phyloP scores from a whole-genome alignment of 2,329 filamentous ascomycete genomes.

The Biscogniauxia mediterranea region DNA sequence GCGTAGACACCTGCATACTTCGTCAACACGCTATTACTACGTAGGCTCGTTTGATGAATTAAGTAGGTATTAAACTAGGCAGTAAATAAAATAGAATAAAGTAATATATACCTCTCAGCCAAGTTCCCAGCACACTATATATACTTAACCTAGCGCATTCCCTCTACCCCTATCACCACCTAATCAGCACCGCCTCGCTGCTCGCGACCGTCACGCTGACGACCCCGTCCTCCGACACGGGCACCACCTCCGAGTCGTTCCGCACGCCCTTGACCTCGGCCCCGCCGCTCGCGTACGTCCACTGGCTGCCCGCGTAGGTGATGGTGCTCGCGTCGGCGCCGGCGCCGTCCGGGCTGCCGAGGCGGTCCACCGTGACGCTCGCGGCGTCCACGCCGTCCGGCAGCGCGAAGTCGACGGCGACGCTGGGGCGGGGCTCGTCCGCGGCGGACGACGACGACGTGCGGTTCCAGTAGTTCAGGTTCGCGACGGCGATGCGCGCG shows the following conservation, averaged over 20 bases:
- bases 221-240: conserved; percentile 24
- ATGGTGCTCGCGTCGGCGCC: conserved; percentile 33
- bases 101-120: too few relatives aligned
- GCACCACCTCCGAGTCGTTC: conserved; percentile 29
- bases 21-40: too few relatives aligned
- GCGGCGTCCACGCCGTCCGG: conserved; percentile 1
- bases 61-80: too few relatives aligned
- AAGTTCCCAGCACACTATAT: too few relatives aligned
- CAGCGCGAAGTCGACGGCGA: conserved; percentile 21
- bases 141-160: too few relatives aligned
- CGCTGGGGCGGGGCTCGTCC: conserved; percentile 17
- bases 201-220: conserved; percentile 25
- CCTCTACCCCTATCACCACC: too few relatives aligned
- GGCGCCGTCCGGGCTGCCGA: conserved; percentile 35
- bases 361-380: conserved; percentile 28
- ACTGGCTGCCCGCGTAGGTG: conserved; percentile 39
- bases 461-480: conserved; percentile 38
- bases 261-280: conserved; percentile 34
- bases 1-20: too few relatives aligned
- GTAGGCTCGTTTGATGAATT: too few relatives aligned
- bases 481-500: conserved; percentile 32
- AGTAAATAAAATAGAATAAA: too few relatives aligned
- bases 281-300: conserved; percentile 35
- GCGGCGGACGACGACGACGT: conserved; percentile 27
- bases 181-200: conserved; percentile 33